Conservation (phyloP, 2,329 filamentous ascomycete genomes). For the Chaetomium olivaceum region DNA sequence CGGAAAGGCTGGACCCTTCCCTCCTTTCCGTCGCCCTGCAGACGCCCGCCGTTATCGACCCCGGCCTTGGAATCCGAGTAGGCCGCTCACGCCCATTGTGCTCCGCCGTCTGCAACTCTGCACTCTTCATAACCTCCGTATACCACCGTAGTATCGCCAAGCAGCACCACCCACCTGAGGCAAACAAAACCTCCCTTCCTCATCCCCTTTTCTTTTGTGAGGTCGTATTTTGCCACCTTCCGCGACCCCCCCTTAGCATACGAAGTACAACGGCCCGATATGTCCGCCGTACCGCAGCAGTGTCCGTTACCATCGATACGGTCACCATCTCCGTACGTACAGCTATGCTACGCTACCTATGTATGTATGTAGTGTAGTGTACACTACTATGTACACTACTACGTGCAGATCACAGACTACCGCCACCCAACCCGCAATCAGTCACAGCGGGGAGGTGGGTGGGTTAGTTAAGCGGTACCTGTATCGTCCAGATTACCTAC, state of each 20-base stretch:
- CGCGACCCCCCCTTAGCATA: background rate
- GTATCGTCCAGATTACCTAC: background rate
- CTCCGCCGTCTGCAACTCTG: background rate
- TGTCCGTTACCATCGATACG: background rate
- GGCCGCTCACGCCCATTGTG: background rate
- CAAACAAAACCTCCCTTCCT: background rate
- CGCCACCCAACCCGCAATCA: no score
- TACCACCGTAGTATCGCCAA: background rate
- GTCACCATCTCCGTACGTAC: background rate
- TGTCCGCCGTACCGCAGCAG: background rate
- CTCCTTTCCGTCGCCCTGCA: conserved; percentile 8
- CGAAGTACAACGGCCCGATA: background rate
- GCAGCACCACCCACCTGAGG: background rate
- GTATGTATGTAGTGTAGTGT: no score
- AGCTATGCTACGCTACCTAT: no score
- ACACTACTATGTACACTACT: no score
- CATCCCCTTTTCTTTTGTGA: background rate
- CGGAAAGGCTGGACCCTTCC: background rate
- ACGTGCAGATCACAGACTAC: no score
- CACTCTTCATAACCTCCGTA: background rate
- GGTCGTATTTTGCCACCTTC: background rate
- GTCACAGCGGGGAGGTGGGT: no score
- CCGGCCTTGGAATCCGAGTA: conserved; percentile 9
- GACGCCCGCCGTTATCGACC: background rate
- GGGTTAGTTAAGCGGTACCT: background rate